phyloP scores from a whole-genome alignment of 148 eudicot genomes.

The Camellia sinensis region DNA sequence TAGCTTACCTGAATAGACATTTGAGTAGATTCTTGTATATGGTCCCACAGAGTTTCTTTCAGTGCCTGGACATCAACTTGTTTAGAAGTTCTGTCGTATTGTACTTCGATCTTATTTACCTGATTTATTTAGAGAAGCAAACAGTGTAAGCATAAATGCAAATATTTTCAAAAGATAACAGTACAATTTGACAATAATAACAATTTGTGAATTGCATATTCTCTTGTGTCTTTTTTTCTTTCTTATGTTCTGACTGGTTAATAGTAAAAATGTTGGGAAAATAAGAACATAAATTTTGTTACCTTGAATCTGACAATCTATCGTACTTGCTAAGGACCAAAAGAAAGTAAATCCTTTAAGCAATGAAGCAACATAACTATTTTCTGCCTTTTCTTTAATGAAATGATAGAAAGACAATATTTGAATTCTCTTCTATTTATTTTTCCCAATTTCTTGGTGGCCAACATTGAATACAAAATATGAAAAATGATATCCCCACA shows the following conservation, averaged over 20 bases:
- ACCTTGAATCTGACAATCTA: not conserved
- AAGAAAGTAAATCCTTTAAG: constrained; percentile 2
- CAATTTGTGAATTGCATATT: not conserved
- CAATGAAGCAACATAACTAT: not conserved
- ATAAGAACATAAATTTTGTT: not conserved
- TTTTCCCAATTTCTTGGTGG: not conserved
- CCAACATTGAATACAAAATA: not conserved
- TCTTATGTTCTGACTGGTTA: not conserved
- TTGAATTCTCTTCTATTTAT: not conserved
- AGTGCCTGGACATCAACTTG: constrained; percentile 89
- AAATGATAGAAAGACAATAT: not conserved
- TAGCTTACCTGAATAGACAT: constrained; percentile 23
- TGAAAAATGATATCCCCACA: not conserved
- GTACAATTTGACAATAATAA: not conserved
- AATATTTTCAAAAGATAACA: not conserved
- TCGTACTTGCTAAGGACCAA: not conserved
- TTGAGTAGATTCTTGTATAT: constrained; percentile 41
- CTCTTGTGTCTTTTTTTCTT: not conserved
- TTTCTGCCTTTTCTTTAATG: not conserved
- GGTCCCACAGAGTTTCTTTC: constrained; percentile 83
- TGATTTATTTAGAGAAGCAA: constrained; percentile 22
- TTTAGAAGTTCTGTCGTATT: constrained; percentile 83
- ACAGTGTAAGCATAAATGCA: not conserved
- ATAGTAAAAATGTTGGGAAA: not conserved
- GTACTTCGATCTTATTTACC: constrained; percentile 87